phyloP scores from a whole-genome alignment of 768 basidiomycete species.

The Fomitopsis pulvina region DNA sequence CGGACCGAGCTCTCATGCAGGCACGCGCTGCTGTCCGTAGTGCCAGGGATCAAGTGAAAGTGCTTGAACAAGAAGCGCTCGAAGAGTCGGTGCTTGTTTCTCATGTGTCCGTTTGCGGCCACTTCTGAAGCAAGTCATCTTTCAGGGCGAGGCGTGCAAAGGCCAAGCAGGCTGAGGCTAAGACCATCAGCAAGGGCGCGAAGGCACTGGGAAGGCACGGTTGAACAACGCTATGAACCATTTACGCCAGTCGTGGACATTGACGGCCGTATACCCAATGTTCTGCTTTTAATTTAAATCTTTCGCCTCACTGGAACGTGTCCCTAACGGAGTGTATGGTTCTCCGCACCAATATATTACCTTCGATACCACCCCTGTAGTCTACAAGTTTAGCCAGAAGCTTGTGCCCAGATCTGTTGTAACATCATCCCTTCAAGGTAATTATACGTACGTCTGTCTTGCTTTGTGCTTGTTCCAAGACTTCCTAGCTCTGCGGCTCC shows the following conservation, averaged over 20 bases:
- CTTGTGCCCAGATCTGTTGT: no score
- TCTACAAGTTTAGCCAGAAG: no score
- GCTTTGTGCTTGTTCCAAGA: no score
- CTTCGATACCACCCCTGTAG: no score
- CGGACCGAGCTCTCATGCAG: slow-evolving; percentile 41
- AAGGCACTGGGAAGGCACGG: slow-evolving; percentile 36
- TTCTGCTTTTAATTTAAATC: background rate
- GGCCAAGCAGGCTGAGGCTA: slow-evolving; percentile 46
- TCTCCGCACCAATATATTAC: no score
- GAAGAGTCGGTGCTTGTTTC: slow-evolving; percentile 40
- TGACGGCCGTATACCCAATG: background rate
- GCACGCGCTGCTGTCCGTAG: slow-evolving; percentile 41
- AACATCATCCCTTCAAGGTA: no score
- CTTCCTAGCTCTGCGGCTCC: no score
- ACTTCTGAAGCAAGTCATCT: slow-evolving; percentile 5
- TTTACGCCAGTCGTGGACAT: background rate
- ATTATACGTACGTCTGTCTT: no score
- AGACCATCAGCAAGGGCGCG: slow-evolving; percentile 42
- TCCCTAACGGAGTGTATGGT: no score
- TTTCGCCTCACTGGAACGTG: no score
- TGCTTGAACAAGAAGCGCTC: slow-evolving; percentile 42
- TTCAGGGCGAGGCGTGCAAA: slow-evolving; percentile 42
- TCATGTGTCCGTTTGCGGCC: background rate
- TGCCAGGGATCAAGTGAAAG: slow-evolving; percentile 41
- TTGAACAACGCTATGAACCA: slow-evolving; percentile 3